phyloP scores from a whole-genome alignment of 352 stramenopile species.

The Phytophthora sansomeana region DNA sequence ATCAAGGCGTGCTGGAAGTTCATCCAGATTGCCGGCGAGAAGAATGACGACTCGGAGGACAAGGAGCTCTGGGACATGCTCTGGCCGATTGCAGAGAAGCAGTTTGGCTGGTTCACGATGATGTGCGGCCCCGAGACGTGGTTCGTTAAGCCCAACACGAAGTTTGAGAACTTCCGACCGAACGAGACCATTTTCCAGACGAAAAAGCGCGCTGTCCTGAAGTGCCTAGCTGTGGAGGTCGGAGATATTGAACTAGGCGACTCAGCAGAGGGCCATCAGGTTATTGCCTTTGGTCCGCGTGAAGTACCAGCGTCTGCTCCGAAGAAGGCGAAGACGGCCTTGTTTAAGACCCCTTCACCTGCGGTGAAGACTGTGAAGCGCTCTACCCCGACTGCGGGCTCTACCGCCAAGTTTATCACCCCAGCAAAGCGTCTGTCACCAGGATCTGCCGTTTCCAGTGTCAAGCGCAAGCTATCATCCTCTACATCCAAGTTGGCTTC shows the following conservation, averaged over 20 bases:
- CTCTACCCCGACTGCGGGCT: slow-evolving; percentile 16
- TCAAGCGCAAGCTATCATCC: slow-evolving; percentile 42
- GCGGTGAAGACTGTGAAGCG: slow-evolving; percentile 45
- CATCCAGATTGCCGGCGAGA: slow-evolving; percentile 47
- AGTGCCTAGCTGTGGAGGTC: slow-evolving; percentile 62
- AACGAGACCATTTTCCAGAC: slow-evolving; percentile 87
- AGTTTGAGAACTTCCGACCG: slow-evolving; percentile 72
- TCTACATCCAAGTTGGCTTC: slow-evolving; percentile 28
- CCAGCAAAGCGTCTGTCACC: slow-evolving; percentile 35
- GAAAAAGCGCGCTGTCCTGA: slow-evolving; percentile 76
- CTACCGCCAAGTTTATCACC: slow-evolving; percentile 32
- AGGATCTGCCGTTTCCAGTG: slow-evolving; percentile 12
- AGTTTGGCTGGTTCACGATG: slow-evolving; percentile 84
- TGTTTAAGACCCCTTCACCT: slow-evolving; percentile 55
- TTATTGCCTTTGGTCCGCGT: slow-evolving; percentile 58
- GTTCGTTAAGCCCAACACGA: slow-evolving; percentile 78
- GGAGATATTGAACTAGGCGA: slow-evolving; percentile 71
- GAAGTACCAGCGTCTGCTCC: slow-evolving; percentile 16
- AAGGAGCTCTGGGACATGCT: slow-evolving; percentile 67
- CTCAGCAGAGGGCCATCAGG: slow-evolving; percentile 68
- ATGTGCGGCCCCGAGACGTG: slow-evolving; percentile 69
- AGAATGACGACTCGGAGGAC: slow-evolving; percentile 39
- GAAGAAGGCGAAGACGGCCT: slow-evolving; percentile 41
- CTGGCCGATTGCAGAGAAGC: slow-evolving; percentile 64
- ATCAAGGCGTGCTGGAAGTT: slow-evolving; percentile 86